Evolutionary conservation across 2,329 filamentous ascomycete species (phyloP).

Genomic region (Bipolaris bicolor): DNA sequence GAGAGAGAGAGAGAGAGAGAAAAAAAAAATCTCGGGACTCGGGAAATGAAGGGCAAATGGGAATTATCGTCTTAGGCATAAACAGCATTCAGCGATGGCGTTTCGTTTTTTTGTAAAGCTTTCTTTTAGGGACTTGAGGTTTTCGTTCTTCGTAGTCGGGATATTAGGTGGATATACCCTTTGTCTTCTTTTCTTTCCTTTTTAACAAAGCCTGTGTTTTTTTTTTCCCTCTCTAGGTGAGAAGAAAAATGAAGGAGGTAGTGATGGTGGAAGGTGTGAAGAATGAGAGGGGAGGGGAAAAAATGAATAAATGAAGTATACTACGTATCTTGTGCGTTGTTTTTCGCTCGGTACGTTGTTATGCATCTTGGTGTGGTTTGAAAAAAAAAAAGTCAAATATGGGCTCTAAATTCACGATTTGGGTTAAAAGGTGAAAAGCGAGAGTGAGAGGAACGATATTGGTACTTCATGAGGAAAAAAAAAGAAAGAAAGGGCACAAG

Average conservation of each 20-base stretch:
- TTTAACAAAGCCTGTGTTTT: background rate
- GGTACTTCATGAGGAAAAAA: too few species aligned
- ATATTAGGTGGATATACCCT: slow-evolving; percentile 12
- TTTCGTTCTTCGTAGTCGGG: background rate
- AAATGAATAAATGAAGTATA: background rate
- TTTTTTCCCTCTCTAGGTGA: background rate
- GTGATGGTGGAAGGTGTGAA: background rate
- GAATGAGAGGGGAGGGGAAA: background rate
- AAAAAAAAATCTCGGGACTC: too few species aligned
- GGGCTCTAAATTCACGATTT: too few species aligned
- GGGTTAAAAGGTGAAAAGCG: too few species aligned
- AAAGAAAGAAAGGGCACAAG: too few species aligned
- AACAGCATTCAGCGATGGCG: slow-evolving; percentile 36
- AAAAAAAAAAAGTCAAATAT: too few species aligned
- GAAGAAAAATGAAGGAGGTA: background rate
- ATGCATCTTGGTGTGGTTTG: too few species aligned
- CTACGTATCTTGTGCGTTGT: background rate
- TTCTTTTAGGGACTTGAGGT: too few species aligned
- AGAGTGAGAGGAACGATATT: background rate
- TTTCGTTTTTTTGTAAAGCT: background rate
- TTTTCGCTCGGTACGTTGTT: too few species aligned
- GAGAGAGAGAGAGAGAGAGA: too few species aligned
- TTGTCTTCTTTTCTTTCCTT: background rate
- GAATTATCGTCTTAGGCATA: background rate
- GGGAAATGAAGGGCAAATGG: background rate